These are phyloP conservation scores for Leccinum boreale DNA, from an alignment of 768 basidiomycete species.

Conservation along the genomic window DNA sequence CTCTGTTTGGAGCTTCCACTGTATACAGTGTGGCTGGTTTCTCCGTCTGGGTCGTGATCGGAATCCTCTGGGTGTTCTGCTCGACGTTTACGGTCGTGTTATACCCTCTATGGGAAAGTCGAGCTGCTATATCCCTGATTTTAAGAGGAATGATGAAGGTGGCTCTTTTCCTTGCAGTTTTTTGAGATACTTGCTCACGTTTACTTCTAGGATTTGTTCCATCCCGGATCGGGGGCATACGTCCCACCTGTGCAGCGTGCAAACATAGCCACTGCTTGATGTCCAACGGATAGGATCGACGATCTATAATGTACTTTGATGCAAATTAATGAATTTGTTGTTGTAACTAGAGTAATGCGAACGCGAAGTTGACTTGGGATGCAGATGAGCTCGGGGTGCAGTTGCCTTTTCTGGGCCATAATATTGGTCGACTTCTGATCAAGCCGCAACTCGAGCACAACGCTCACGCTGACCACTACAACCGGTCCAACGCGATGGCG, in stretches of 20 bases:
- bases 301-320: background rate
- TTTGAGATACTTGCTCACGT: background rate
- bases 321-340: background rate
- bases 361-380: background rate
- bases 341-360: background rate
- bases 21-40: slow-evolving; percentile 64
- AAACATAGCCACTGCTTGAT: background rate
- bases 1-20: slow-evolving; percentile 80
- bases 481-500: slow-evolving; percentile 21
- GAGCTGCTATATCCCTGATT: slow-evolving; percentile 61
- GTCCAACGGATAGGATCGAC: background rate
- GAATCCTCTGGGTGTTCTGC: slow-evolving; percentile 81
- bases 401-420: slow-evolving; percentile 13
- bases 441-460: background rate
- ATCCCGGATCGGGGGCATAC: slow-evolving; percentile 41
- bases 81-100: slow-evolving; percentile 75
- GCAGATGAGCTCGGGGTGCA: background rate
- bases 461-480: slow-evolving; percentile 1
- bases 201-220: slow-evolving; percentile 38
- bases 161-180: background rate
- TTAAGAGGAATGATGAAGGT: slow-evolving; percentile 63
- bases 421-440: background rate
- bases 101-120: slow-evolving; percentile 85
- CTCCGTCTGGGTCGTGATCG: slow-evolving; percentile 77
- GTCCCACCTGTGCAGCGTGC: slow-evolving; percentile 9